These are phyloP conservation scores for Bocquillonia castaneifolia DNA, from an alignment of 441 rosid genomes.

Conservation along the genomic window DNA sequence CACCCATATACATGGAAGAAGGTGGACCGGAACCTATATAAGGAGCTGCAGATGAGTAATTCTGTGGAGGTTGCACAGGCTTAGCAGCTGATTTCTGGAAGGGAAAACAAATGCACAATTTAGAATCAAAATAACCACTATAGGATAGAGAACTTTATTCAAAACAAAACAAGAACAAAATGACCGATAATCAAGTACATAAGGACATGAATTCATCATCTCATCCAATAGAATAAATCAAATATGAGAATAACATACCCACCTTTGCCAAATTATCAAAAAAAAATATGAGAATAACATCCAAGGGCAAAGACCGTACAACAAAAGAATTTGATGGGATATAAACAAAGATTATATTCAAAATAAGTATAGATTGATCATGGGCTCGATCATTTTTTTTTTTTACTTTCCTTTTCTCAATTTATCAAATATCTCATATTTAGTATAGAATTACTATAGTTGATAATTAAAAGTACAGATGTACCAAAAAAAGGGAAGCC, in stretches of 20 bases:
- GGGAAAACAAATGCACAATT: neutral
- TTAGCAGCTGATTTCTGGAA: slow-evolving; percentile 75
- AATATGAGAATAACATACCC: too few relatives aligned
- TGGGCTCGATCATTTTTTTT: too few relatives aligned
- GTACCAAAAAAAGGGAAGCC: slow-evolving; percentile 36
- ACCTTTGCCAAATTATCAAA: too few relatives aligned
- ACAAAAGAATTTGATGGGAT: neutral
- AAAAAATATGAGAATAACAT: too few relatives aligned
- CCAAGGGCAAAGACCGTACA: neutral
- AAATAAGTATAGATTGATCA: too few relatives aligned
- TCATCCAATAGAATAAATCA: neutral
- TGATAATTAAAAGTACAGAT: too few relatives aligned
- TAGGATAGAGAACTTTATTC: neutral
- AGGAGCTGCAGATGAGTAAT: slow-evolving; percentile 65
- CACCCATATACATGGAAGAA: slow-evolving; percentile 77
- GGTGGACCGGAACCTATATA: slow-evolving; percentile 76
- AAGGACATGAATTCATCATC: neutral
- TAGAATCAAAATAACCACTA: neutral
- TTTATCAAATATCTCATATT: too few relatives aligned
- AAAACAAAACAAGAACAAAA: neutral
- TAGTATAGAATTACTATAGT: too few relatives aligned
- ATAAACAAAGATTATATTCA: neutral
- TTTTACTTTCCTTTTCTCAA: too few relatives aligned
- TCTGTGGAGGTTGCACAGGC: slow-evolving; percentile 62
- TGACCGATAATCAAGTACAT: neutral